Conservation (phyloP, 176 grass and related monocot genomes). For the Cenchrus fungigraminus region DNA sequence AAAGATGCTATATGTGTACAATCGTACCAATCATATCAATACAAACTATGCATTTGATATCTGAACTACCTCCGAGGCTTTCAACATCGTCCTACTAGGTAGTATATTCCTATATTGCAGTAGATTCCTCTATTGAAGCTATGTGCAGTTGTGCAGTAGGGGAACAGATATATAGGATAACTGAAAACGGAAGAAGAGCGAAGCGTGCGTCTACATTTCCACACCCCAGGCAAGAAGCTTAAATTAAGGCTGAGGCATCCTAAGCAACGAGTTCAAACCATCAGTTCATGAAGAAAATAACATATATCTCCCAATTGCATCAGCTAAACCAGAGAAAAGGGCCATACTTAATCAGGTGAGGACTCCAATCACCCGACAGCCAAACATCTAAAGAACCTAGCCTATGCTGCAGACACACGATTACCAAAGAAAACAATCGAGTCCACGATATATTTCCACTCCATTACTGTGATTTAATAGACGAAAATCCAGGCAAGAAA, state of each 20-base stretch:
- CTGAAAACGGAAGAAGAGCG: background rate
- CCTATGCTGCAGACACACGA: background rate
- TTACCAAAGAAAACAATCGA: background rate
- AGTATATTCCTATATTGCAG: background rate
- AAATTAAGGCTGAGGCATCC: slow-evolving; percentile 31
- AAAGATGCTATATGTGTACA: background rate
- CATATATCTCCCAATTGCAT: background rate
- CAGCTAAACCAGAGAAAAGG: slow-evolving; percentile 18
- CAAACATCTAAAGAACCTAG: background rate
- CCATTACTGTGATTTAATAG: background rate
- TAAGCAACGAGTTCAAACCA: slow-evolving; percentile 39
- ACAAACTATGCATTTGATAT: slow-evolving; percentile 30
- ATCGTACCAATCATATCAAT: slow-evolving; percentile 23
- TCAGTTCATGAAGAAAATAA: slow-evolving; percentile 8
- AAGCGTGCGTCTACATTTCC: background rate
- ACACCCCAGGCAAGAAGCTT: slow-evolving; percentile 1
- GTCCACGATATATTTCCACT: background rate
- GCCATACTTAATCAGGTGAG: background rate
- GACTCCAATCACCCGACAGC: slow-evolving; percentile 12
- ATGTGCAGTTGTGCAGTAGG: slow-evolving; percentile 2
- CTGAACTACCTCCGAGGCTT: background rate
- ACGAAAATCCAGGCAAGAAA: slow-evolving; percentile 33
- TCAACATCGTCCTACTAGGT: slow-evolving; percentile 4
- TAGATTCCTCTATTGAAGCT: slow-evolving; percentile 6
- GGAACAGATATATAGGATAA: background rate